These are phyloP conservation scores for Laguncularia racemosa DNA, from an alignment of 345 rosid genomes.

Conservation along the genomic window DNA sequence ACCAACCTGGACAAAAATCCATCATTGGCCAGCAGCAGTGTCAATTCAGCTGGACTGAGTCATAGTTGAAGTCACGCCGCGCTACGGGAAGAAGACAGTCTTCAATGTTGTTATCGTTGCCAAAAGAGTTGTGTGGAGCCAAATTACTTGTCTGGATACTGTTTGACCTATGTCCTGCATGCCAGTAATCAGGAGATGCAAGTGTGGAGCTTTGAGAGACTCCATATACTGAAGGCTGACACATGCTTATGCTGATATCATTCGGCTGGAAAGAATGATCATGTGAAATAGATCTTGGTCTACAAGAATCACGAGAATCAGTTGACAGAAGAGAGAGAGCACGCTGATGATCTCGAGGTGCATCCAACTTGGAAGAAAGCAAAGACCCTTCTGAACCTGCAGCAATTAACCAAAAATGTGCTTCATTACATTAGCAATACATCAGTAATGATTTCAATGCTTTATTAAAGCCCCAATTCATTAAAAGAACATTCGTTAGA, in stretches of 20 bases:
- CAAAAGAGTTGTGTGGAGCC: slow-evolving; percentile 1
- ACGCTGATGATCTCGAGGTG: slow-evolving; percentile 63
- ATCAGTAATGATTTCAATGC: no score
- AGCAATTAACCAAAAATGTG: slow-evolving; percentile 3
- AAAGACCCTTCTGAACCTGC: slow-evolving; percentile 56
- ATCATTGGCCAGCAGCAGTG: background rate
- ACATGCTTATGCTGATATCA: slow-evolving; percentile 5
- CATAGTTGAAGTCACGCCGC: slow-evolving; percentile 9
- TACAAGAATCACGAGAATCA: slow-evolving; percentile 43
- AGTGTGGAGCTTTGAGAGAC: slow-evolving; percentile 2
- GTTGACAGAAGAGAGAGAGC: slow-evolving; percentile 99
- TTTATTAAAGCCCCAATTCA: no score
- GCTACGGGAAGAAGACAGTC: slow-evolving; percentile 8
- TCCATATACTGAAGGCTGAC: slow-evolving; percentile 8
- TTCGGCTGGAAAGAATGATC: slow-evolving; percentile 1
- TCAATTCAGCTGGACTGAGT: slow-evolving; percentile 8
- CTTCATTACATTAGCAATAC: no score
- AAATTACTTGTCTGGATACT: background rate
- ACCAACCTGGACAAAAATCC: slow-evolving; percentile 2
- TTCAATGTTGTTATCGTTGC: slow-evolving; percentile 1
- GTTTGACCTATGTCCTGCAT: slow-evolving; percentile 11
- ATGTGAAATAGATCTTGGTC: slow-evolving; percentile 39
- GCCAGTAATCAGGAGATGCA: slow-evolving; percentile 11
- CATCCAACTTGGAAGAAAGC: slow-evolving; percentile 44
- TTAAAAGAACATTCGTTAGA: no score